Evolutionary conservation across 805 yeast species (phyloP).

Genomic region (Metschnikowia amazonensis): DNA sequence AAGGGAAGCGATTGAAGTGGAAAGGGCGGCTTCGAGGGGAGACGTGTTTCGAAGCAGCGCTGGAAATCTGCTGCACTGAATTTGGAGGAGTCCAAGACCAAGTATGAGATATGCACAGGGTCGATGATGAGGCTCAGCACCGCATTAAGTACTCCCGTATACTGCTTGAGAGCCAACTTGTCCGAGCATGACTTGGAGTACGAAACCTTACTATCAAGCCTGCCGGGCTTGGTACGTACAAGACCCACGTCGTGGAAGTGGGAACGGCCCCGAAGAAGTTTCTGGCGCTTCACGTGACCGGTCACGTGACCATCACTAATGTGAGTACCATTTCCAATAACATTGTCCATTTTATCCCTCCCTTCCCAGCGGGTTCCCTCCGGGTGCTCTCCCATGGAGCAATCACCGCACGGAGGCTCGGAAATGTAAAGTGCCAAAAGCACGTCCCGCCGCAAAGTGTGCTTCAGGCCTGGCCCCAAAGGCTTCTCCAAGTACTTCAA

Average conservation of each 20-base stretch:
- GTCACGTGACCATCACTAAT: slow-evolving; percentile 4
- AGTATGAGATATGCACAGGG: slow-evolving; percentile 41
- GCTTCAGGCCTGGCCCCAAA: slow-evolving; percentile 17
- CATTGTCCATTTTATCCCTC: too few species aligned
- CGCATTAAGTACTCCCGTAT: slow-evolving; percentile 49
- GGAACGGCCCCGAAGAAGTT: slow-evolving; percentile 55
- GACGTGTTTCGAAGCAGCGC: slow-evolving; percentile 40
- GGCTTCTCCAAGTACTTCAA: slow-evolving; percentile 14
- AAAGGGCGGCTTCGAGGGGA: slow-evolving; percentile 10
- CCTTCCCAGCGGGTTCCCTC: slow-evolving; percentile 17
- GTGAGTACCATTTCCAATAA: too few species aligned
- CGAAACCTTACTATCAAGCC: slow-evolving; percentile 70
- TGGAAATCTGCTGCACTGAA: slow-evolving; percentile 25
- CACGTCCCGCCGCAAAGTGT: slow-evolving; percentile 23
- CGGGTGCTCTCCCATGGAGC: slow-evolving; percentile 52
- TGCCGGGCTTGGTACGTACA: slow-evolving; percentile 91
- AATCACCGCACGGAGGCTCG: slow-evolving; percentile 90
- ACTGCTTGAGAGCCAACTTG: slow-evolving; percentile 65
- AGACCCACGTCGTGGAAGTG: slow-evolving; percentile 53
- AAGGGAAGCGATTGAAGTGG: slow-evolving; percentile 22
- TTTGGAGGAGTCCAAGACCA: slow-evolving; percentile 45
- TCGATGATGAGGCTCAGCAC: slow-evolving; percentile 35
- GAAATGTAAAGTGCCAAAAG: slow-evolving; percentile 60
- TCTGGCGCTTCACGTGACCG: slow-evolving; percentile 12
- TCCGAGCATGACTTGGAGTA: slow-evolving; percentile 87